These are phyloP conservation scores for Trichothecium roseum DNA, from an alignment of 2,329 filamentous ascomycete genomes.

Conservation along the genomic window DNA sequence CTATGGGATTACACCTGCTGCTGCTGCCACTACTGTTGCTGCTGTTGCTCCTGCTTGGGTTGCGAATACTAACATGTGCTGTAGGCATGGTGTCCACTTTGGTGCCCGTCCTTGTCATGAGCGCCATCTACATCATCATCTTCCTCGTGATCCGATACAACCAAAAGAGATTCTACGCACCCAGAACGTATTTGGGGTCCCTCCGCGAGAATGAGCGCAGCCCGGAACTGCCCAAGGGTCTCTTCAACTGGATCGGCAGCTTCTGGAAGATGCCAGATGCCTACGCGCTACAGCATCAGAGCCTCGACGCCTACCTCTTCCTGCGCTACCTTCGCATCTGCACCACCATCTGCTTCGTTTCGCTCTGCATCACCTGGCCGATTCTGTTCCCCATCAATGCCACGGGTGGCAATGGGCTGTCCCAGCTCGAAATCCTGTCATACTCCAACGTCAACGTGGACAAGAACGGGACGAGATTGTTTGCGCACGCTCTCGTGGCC, in stretches of 20 bases:
- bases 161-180: constrained; percentile 43
- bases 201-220: constrained; percentile 44
- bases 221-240: constrained; percentile 42
- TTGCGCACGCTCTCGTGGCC: constrained; percentile 69
- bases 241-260: constrained; percentile 50
- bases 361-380: constrained; percentile 74
- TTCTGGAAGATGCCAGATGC: constrained; percentile 60
- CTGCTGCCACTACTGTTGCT: no score
- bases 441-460: constrained; percentile 34
- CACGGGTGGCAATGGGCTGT: constrained; percentile 57
- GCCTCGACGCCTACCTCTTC: constrained; percentile 81
- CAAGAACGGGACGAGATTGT: constrained; percentile 55
- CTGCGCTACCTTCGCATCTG: constrained; percentile 74
- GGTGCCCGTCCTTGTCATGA: constrained; percentile 38
- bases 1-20: not conserved
- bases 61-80: no score
- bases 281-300: constrained; percentile 76
- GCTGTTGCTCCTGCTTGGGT: no score
- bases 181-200: constrained; percentile 39
- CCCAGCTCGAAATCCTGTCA: constrained; percentile 47
- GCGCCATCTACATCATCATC: constrained; percentile 36
- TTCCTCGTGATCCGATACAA: constrained; percentile 40
- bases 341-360: constrained; percentile 69
- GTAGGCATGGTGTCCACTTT: constrained; percentile 38
- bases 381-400: constrained; percentile 76